Evolutionary conservation across 1,284 basidiomycete genomes (phyloP), one percentile per base, ranked within the genome.

Genomic region (Ustilago loliicola): DNA sequence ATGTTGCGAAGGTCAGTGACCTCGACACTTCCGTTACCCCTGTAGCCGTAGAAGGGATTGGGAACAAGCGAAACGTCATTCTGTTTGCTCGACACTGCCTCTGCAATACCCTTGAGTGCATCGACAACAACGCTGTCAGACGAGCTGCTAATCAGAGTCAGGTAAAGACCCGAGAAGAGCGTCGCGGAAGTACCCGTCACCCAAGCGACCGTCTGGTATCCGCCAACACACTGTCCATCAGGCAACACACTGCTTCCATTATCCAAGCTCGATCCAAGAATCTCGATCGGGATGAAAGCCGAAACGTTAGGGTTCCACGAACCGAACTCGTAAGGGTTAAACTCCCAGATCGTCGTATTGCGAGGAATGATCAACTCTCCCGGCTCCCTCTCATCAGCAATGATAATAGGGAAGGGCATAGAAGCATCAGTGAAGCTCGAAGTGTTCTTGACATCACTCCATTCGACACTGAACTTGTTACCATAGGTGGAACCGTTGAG

Each of bases 241-340:
- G 69, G 58, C 29, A 75, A 56, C 2, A 61, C 53, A n/a, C 69
- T 75, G 1, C 52, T 29, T 1, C 83, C 83, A 40, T 84, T 80
- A 42, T 64, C 58, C 58, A 85, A 51, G 23, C 68, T 66, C 11
- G 79, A 78, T 11, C 85, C 85, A 15, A 86, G 45, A 34, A 80
- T 80, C 57, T 85, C 80, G 61, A 82, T 82, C 10, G 85, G 84
- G 8, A 82, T 64, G 51, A 86, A 85, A 10, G 80, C 81, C 11
- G 79, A 65, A 4, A 86, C 66, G 27, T 60, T 69, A 17, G 83
- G 87, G 27, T 88, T 87, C 88, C 88, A 89, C 0, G 87, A 83
- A 11, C 89, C 89, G 61, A 88, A 89, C 75, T 89, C 88, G 63
- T 82, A 87, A 0, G 88, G 88, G 1, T 85, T 88, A 61, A 88